Evolutionary conservation across 225 moss, liverwort and hornwort genomes (phyloP).

Genomic region (Pseudisothecium myosuroides): DNA sequence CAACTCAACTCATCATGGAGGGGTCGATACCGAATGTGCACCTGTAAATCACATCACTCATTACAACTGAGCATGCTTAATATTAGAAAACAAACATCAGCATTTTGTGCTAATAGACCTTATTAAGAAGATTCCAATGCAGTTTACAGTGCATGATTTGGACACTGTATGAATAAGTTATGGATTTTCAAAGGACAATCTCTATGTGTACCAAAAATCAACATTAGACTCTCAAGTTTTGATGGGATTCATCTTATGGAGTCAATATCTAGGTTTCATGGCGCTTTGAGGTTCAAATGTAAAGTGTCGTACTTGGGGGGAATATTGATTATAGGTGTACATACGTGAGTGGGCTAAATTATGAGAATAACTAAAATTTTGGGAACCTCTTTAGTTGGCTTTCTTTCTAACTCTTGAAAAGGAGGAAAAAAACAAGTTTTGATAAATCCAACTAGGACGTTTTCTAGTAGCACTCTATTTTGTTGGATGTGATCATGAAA

Average conservation of each 20-base stretch:
- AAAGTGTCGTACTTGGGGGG: accelerated
- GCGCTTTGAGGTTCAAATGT: neutral
- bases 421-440: neutral
- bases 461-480: accelerated
- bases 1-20: neutral
- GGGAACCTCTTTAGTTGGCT: neutral
- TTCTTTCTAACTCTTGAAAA: accelerated
- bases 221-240: neutral
- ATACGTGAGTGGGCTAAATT: neutral
- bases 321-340: neutral
- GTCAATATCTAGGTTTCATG: neutral
- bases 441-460: accelerated
- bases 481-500: neutral
- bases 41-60: neutral
- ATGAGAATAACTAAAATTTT: neutral
- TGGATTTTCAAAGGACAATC: neutral
- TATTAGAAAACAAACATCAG: neutral
- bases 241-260: neutral
- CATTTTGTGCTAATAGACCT: neutral
- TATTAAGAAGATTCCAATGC: neutral
- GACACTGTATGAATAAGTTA: neutral
- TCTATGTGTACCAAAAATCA: no score
- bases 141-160: neutral
- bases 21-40: neutral
- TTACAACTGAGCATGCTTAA: neutral